These are phyloP conservation scores for Alternaria incomplexa DNA, from an alignment of 2,329 filamentous ascomycete species.

Conservation along the genomic window DNA sequence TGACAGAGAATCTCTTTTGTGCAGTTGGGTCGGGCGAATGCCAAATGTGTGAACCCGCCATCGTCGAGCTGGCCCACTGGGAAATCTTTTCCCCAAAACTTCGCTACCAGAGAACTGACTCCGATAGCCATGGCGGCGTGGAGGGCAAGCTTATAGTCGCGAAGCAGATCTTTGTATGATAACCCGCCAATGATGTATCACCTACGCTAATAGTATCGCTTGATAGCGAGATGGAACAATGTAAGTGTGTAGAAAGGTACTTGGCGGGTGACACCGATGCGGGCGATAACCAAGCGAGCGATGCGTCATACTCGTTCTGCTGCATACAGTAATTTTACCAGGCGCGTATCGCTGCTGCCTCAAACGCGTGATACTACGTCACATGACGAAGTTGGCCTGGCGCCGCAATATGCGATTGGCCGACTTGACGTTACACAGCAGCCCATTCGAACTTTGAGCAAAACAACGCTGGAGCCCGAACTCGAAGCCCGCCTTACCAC, in stretches of 20 bases:
- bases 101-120: too few relatives aligned
- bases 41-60: too few relatives aligned
- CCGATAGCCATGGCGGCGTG: too few relatives aligned
- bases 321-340: not conserved
- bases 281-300: not conserved
- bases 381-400: not conserved
- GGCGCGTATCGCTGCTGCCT: not conserved
- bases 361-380: not conserved
- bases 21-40: too few relatives aligned
- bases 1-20: too few relatives aligned
- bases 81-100: too few relatives aligned
- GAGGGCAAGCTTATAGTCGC: too few relatives aligned
- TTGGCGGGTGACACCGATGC: not conserved
- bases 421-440: not conserved
- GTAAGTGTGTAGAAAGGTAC: not conserved
- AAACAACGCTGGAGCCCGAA: not conserved
- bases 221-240: not conserved
- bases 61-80: too few relatives aligned
- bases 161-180: too few relatives aligned
- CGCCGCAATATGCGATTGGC: not conserved
- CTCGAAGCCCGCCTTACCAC: not conserved
- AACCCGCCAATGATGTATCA: too few relatives aligned
- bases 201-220: not conserved
- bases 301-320: not conserved
- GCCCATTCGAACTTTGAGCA: not conserved